Evolutionary conservation across 495 filamentous ascomycete species (phyloP).

Genomic region (Melanomma pulvis-pyrius): DNA sequence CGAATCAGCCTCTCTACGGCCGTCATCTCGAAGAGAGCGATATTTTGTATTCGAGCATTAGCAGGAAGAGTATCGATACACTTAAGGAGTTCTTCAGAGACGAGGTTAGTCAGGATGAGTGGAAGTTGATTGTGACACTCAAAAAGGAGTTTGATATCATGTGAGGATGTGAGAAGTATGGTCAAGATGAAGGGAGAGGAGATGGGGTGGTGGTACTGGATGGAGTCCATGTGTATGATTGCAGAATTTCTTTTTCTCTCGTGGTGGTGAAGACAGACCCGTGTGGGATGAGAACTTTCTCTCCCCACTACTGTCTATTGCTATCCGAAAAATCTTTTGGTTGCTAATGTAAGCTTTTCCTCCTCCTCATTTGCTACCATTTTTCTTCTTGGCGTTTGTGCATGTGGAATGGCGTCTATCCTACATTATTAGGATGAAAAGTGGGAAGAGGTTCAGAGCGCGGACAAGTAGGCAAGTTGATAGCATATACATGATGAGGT

Average conservation of each 20-base stretch:
- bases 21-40: slow-evolving; percentile 96
- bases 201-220: neutral
- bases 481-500: no score
- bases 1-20: slow-evolving; percentile 93
- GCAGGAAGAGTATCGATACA: slow-evolving; percentile 83
- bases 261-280: neutral
- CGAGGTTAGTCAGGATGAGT: slow-evolving; percentile 93
- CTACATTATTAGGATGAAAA: no score
- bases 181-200: neutral
- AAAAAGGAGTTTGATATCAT: slow-evolving; percentile 90
- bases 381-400: neutral
- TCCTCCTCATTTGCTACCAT: neutral
- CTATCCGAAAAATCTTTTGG: neutral
- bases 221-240: slow-evolving; percentile 9
- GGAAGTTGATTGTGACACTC: slow-evolving; percentile 87
- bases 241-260: neutral
- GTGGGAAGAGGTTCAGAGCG: no score
- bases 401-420: neutral
- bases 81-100: slow-evolving; percentile 94
- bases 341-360: neutral
- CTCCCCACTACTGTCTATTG: neutral
- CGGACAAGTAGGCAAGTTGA: no score
- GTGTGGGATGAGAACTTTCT: neutral
- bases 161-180: slow-evolving; percentile 2
- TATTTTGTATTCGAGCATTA: slow-evolving; percentile 82